Percentiles rank a stretch among this genome's conserved stretches.
phyloP scores from a whole-genome alignment of 2,329 filamentous ascomycete genomes.

The Pyrenophora teres region DNA sequence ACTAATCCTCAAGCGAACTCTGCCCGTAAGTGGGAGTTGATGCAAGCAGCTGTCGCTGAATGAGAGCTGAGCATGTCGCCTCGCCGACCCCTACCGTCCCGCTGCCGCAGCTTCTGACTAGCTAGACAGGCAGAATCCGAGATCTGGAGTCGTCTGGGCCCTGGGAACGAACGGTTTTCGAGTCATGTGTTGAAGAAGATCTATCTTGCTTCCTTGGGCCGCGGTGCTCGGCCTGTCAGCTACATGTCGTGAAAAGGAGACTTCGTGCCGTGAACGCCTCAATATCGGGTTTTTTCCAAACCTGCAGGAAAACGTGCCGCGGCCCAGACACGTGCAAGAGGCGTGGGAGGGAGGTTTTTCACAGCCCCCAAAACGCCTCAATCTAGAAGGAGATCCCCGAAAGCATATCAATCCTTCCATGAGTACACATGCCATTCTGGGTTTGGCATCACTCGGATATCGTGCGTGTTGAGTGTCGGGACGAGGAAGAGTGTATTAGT shows the following conservation, averaged over 20 bases:
- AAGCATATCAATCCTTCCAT: slow-evolving; percentile 5
- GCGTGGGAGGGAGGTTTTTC: not conserved
- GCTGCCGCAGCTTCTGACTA: too few species aligned
- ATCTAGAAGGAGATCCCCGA: not conserved
- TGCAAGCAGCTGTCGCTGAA: not conserved
- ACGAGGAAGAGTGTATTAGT: slow-evolving; percentile 6
- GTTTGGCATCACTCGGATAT: not conserved
- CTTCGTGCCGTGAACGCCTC: not conserved
- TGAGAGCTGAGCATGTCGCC: not conserved
- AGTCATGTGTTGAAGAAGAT: too few species aligned
- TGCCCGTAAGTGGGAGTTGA: not conserved
- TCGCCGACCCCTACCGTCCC: too few species aligned
- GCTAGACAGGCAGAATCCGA: too few species aligned
- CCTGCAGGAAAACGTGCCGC: slow-evolving; percentile 1
- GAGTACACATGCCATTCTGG: not conserved
- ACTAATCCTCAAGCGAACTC: not conserved
- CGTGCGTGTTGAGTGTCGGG: not conserved
- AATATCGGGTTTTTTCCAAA: not conserved
- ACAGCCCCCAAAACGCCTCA: not conserved
- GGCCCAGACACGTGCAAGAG: not conserved
- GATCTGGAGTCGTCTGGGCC: too few species aligned
- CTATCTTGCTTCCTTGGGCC: too few species aligned
- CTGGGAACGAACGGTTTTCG: too few species aligned
- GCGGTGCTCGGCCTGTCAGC: not conserved
- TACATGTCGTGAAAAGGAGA: not conserved